Evolutionary conservation across 495 filamentous ascomycete species (phyloP), one percentile per base, ranked within the genome.

Genomic region (Usnea hakonensis): DNA sequence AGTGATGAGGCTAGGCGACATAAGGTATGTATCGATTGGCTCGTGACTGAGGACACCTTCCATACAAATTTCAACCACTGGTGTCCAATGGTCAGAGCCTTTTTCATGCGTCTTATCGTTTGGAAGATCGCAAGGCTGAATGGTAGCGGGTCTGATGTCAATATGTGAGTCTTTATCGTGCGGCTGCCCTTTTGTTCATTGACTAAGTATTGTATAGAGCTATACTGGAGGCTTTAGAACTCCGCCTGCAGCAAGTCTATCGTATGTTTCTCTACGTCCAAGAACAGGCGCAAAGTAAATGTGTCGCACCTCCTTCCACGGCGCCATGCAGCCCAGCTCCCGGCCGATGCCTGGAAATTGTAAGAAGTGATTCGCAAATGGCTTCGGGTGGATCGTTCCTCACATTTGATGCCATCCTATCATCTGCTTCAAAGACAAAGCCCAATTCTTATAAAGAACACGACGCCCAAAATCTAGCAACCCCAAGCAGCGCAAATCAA

Each of bases 71-170:
- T 98, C 76, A 91, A 87, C 70, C 91, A 97, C 71, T 98, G 94
- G 94, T 97, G 93, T 74, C 94, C 94, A 2, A 97, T 98, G 94
- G 91, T 96, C 33, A 83, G 94, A 63, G 89, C 91, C 21, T 98
- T 97, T 73, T 97, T 86, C 70, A 94, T 96, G 85, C 90, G 94
- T 41, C 72, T 98, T 40, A 72, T 96, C 19, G 96, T 92, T 74
- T 98, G 94, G 94, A 85, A 95, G 43, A 69, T 97, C 16, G 94
- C 86, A 61, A 80, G 94, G 61, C 90, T 88, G 69, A 84, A 86
- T 63, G 89, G 85, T 7, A 83, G 82, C 54, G 79, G 82, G 10
- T 83, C 84, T 40, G 78, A 82, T 37, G 69, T 87, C 48, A 90
- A 97, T 67, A 76, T 52, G 48, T 52, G 28, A 52, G 48, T 52